A percentile compares a stretch with the other conserved stretches of the same genome.
These are phyloP conservation scores for bread wheat (Triticum aestivum) DNA, from an alignment of 176 grass and related monocot genomes.

Conservation along the genomic window DNA sequence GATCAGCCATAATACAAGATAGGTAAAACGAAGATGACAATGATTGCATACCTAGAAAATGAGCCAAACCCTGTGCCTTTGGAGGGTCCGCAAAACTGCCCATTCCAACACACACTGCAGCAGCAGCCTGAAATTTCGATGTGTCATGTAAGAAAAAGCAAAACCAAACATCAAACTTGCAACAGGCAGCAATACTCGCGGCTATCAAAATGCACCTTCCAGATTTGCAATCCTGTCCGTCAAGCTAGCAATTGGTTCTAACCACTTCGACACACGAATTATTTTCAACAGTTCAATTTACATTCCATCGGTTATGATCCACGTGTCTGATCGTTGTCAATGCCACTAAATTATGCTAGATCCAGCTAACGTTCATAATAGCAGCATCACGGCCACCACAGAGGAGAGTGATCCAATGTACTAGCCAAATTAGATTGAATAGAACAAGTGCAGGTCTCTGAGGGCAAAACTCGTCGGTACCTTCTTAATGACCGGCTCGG, in stretches of 20 bases:
- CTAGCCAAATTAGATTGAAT: not conserved
- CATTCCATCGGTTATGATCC: not conserved
- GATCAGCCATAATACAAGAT: not conserved
- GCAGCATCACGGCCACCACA: not conserved
- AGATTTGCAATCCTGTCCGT: not conserved
- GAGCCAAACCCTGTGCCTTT: slow-evolving; percentile 82
- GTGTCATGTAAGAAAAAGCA: not conserved
- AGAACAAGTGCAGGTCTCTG: not conserved
- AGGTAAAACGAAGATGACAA: slow-evolving; percentile 15
- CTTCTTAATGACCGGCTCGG: slow-evolving; percentile 69
- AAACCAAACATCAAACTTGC: slow-evolving; percentile 11
- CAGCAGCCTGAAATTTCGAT: slow-evolving; percentile 64
- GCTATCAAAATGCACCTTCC: not conserved
- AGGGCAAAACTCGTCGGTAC: slow-evolving; percentile 31
- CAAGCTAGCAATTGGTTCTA: not conserved
- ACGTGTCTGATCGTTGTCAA: not conserved
- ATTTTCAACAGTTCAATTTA: not conserved
- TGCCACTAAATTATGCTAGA: slow-evolving; percentile 6
- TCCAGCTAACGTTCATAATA: not conserved
- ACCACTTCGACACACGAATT: not conserved
- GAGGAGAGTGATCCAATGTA: not conserved
- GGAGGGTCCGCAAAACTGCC: slow-evolving; percentile 86
- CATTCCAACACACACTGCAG: slow-evolving; percentile 92
- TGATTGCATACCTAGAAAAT: slow-evolving; percentile 82
- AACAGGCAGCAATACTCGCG: not conserved